Conservation (phyloP, 805 yeast species). For the Hanseniaspora vineae region DNA sequence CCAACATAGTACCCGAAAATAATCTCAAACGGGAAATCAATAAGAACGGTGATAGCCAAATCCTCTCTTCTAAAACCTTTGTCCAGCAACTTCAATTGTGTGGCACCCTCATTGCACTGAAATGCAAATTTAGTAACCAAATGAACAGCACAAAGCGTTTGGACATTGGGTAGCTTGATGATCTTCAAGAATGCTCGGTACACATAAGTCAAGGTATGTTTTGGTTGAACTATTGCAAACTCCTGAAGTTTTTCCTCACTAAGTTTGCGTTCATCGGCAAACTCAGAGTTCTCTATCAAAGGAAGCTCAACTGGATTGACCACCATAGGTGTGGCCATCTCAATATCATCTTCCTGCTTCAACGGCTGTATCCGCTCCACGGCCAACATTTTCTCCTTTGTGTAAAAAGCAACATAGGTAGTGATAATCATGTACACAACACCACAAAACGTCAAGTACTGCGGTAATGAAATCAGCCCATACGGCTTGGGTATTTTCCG, state of each 20-base stretch:
- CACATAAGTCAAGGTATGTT: slow-evolving; percentile 31
- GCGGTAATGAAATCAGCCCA: slow-evolving; percentile 62
- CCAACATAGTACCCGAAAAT: slow-evolving; percentile 93
- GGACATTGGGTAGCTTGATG: slow-evolving; percentile 58
- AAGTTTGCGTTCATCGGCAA: too few relatives aligned
- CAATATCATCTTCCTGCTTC: background rate
- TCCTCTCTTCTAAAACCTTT: slow-evolving; percentile 91
- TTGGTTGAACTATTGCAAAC: too few relatives aligned
- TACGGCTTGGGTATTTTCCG: slow-evolving; percentile 43
- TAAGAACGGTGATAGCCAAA: slow-evolving; percentile 78
- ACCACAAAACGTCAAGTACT: slow-evolving; percentile 72
- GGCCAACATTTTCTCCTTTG: slow-evolving; percentile 59
- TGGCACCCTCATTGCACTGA: slow-evolving; percentile 92
- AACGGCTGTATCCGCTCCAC: slow-evolving; percentile 4
- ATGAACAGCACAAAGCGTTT: slow-evolving; percentile 59
- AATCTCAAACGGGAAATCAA: slow-evolving; percentile 93
- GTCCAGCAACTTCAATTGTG: slow-evolving; percentile 80
- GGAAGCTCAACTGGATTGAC: background rate
- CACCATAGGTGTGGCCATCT: slow-evolving; percentile 9
- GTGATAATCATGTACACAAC: slow-evolving; percentile 58
- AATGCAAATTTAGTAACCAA: slow-evolving; percentile 80
- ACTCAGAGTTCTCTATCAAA: too few relatives aligned
- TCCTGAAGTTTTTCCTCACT: too few relatives aligned
- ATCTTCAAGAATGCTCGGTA: slow-evolving; percentile 57
- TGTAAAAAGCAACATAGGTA: slow-evolving; percentile 37